A percentile compares a stretch with the other conserved stretches of the same genome.
Conservation (phyloP, 345 rosid species). For the Sonneratia caseolaris region DNA sequence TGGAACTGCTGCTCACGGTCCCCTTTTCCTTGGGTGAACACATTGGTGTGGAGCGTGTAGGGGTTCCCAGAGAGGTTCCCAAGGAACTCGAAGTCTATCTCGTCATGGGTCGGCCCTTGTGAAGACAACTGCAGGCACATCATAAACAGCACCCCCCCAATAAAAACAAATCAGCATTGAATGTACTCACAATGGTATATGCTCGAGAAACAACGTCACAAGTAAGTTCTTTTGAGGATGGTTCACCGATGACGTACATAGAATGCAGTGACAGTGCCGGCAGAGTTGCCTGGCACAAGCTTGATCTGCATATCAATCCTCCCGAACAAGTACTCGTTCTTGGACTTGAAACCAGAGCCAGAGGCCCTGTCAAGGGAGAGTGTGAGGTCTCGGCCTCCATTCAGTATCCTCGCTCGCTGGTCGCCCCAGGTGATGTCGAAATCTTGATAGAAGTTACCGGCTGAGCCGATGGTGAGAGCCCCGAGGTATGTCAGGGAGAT, state of each 20-base stretch:
- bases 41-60: constrained; percentile 11
- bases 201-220: neutral
- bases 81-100: constrained; percentile 15
- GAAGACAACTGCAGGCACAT: constrained; percentile 6
- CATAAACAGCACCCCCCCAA: neutral
- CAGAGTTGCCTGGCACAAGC: constrained; percentile 50
- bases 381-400: constrained; percentile 44
- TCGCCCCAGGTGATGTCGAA: constrained; percentile 20
- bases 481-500: neutral
- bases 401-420: constrained; percentile 38
- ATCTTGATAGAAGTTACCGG: constrained; percentile 9
- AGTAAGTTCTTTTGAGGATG: too few relatives aligned
- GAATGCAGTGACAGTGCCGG: constrained; percentile 48
- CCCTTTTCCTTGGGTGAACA: constrained; percentile 10
- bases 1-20: constrained; percentile 12
- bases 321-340: constrained; percentile 43
- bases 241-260: constrained; percentile 20
- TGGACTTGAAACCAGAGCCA: constrained; percentile 52
- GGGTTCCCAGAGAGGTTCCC: constrained; percentile 12
- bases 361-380: constrained; percentile 45
- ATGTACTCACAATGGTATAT: neutral
- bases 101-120: constrained; percentile 7
- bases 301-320: constrained; percentile 46
- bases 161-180: neutral
- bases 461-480: constrained; percentile 1